Conservation (phyloP, 257 asterid genomes). For the Penstemon davidsonii region DNA sequence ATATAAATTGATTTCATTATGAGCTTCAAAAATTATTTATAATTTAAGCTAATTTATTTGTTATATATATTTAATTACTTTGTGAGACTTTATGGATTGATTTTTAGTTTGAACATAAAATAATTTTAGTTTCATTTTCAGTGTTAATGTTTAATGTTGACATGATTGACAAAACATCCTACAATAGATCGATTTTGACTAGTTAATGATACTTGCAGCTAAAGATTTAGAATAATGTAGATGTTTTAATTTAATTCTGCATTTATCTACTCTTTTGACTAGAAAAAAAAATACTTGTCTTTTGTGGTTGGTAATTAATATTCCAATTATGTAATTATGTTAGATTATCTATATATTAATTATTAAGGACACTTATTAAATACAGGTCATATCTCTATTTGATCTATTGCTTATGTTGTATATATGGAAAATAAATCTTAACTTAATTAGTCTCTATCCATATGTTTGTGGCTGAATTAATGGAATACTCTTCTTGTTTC, state of each 20-base stretch:
- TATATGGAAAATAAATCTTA: not conserved
- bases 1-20: too few species aligned
- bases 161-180: too few species aligned
- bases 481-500: conserved; percentile 27
- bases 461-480: conserved; percentile 18
- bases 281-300: not conserved
- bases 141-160: too few species aligned
- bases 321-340: not conserved
- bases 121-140: too few species aligned
- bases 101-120: too few species aligned
- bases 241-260: not conserved
- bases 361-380: not conserved
- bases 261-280: not conserved
- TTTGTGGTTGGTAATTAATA: not conserved
- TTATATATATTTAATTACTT: too few species aligned
- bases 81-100: too few species aligned
- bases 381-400: not conserved
- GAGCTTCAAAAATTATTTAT: too few species aligned
- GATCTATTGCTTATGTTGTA: not conserved
- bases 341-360: not conserved
- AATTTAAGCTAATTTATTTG: too few species aligned
- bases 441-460: conserved; percentile 1
- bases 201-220: conserved; percentile 25
- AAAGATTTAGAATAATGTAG: conserved; percentile 4
- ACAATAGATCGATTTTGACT: not conserved